Evolutionary conservation across 352 stramenopile genomes (phyloP).

Genomic region (Chrysophaeum taylorii): DNA sequence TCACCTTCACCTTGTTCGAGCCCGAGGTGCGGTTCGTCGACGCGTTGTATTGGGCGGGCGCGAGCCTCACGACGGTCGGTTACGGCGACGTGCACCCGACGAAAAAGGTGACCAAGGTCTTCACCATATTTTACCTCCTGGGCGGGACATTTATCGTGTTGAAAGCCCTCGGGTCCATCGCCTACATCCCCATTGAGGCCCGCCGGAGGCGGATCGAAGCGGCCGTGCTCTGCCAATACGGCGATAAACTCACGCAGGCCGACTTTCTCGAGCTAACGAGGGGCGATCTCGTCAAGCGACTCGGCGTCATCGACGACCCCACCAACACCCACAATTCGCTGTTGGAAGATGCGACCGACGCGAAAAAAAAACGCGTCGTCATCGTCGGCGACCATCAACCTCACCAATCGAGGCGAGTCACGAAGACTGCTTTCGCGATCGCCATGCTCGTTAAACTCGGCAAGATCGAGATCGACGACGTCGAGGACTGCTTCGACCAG

Average conservation of each 20-base stretch:
- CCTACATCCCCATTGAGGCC: background rate
- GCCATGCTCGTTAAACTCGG: background rate
- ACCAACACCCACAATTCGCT: too few relatives aligned
- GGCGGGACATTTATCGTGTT: background rate
- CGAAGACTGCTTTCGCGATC: background rate
- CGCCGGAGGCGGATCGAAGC: background rate
- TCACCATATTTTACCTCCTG: background rate
- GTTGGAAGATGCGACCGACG: too few relatives aligned
- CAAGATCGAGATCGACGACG: background rate
- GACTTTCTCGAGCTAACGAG: conserved; percentile 1
- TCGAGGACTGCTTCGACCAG: background rate
- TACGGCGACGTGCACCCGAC: background rate
- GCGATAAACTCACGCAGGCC: background rate
- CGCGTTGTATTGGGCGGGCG: background rate
- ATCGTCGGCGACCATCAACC: too few relatives aligned
- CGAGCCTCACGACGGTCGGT: background rate
- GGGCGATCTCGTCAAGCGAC: background rate
- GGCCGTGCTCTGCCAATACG: background rate
- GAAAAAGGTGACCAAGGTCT: background rate
- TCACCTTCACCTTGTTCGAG: background rate
- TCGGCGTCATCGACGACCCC: background rate
- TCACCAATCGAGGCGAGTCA: too few relatives aligned
- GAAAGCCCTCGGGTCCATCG: background rate
- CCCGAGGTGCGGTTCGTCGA: background rate
- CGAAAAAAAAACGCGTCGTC: too few relatives aligned